Base-by-base conservation (phyloP, 768 basidiomycete species). In the Trametes cingulata region DNA sequence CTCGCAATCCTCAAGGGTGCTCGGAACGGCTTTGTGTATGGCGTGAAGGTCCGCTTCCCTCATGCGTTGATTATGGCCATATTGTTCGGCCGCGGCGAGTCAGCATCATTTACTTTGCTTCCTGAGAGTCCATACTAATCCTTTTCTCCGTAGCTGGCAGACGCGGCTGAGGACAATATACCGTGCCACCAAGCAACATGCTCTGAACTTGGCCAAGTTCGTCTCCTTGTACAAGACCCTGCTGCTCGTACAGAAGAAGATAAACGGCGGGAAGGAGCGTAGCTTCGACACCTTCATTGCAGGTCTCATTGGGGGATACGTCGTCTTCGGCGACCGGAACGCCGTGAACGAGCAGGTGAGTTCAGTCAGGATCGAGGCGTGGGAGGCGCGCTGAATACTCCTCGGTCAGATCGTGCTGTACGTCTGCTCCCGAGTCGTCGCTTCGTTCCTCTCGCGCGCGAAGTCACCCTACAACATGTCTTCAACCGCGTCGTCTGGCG, bases 11-110 rank as follows among this genome's bases (percentile, higher is more conserved):
- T 98, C 71, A 99, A 99, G 73, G 96, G 97, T 43, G 91, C 93
- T 33, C 83, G 93, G 41, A 94, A 94, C 70, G 93, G 93, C 5
- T 83, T 93, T 60, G 90, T 94, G 9, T 95, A 94, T 67, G 93
- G 93, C 37, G 90, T 88, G 66, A 93, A 94, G 76, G 89, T 96
- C 63, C 79, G 94, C 42, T 95, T 96, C 68, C 96, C 96, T 39
- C 96, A 98, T 82, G 96, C 96, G 1, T 78, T 98, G 27, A 88
- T 98, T 50, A 98, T 98, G 95, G 90, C 94, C 22, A 83, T 97
- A 61, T 78, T 98, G 41, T 98, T 98, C 69, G 93, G 94, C 33
- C 83, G 88, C 48, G 94, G 94, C 77, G 85, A 91, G 93, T 97
- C 67, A 73, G 93, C 84, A 25, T 61, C 61, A 36, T 39, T 41